Percentiles rank a stretch among this genome's conserved stretches.
These are phyloP conservation scores for Penicillium sp. DNA, from an alignment of 2,329 filamentous ascomycete species.

Conservation along the genomic window DNA sequence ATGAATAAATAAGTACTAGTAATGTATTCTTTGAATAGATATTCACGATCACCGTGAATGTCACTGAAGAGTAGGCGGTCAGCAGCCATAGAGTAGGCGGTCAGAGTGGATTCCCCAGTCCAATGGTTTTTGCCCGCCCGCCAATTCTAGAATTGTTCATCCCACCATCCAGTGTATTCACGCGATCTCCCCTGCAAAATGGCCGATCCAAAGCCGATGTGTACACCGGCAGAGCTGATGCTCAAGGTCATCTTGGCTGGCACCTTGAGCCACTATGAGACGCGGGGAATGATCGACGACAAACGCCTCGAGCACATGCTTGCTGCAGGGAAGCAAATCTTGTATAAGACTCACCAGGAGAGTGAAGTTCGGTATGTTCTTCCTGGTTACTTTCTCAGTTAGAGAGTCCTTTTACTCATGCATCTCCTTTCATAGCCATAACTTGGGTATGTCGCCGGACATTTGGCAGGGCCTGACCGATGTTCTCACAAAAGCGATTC, in stretches of 20 bases:
- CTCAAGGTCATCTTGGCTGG: constrained; percentile 53
- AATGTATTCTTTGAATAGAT: too few relatives aligned
- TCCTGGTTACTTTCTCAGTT: neutral
- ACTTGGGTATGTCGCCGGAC: constrained; percentile 59
- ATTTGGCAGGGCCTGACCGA: constrained; percentile 65
- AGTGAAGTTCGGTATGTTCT: constrained; percentile 54
- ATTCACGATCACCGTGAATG: too few relatives aligned
- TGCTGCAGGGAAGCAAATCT: constrained; percentile 62
- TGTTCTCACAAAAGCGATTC: constrained; percentile 63
- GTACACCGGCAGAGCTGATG: constrained; percentile 52
- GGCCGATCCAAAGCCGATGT: constrained; percentile 43
- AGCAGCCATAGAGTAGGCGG: too few relatives aligned
- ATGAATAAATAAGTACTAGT: too few relatives aligned
- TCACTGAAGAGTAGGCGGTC: too few relatives aligned
- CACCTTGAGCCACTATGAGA: constrained; percentile 63
- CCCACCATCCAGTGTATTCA: constrained; percentile 10
- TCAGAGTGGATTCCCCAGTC: constrained; percentile 5
- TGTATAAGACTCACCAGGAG: constrained; percentile 62
- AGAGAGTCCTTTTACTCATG: constrained; percentile 6
- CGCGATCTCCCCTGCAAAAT: constrained; percentile 29
- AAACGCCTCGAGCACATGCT: constrained; percentile 62
- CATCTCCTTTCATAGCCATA: constrained; percentile 47
- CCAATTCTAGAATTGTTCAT: constrained; percentile 14
- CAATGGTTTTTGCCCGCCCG: constrained; percentile 11
- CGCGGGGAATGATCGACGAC: constrained; percentile 63